Conservation (phyloP, 1,284 basidiomycete genomes). For the Marasmius sp. region DNA sequence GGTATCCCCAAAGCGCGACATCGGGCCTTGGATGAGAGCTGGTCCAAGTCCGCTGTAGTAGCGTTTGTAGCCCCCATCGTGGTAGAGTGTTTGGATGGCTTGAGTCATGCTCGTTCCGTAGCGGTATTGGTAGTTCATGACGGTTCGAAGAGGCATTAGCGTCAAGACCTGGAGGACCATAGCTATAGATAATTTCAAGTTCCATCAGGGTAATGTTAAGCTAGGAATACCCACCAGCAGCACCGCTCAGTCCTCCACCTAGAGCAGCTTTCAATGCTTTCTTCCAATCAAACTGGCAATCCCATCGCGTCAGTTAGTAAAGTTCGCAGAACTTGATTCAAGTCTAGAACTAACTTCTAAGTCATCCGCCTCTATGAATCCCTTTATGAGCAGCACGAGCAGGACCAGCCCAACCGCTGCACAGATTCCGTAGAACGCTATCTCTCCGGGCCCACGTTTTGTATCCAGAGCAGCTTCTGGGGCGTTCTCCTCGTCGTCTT, state of each 20-base stretch:
- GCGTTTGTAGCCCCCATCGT: conserved; percentile 76
- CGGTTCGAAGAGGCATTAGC: conserved; percentile 82
- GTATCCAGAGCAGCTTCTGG: conserved; percentile 11
- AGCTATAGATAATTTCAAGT: conserved; percentile 38
- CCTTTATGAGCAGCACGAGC: conserved; percentile 61
- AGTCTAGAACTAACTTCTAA: conserved; percentile 49
- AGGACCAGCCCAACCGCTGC: conserved; percentile 34
- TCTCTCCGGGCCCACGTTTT: conserved; percentile 14
- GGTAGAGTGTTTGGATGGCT: conserved; percentile 67
- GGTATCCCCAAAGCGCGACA: conserved; percentile 86
- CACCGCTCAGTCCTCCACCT: conserved; percentile 85
- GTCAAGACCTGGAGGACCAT: conserved; percentile 89
- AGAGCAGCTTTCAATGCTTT: conserved; percentile 76
- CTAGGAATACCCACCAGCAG: conserved; percentile 53
- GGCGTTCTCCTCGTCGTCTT: conserved; percentile 1
- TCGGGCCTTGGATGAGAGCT: conserved; percentile 79
- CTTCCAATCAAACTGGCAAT: conserved; percentile 68
- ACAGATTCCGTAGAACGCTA: conserved; percentile 31
- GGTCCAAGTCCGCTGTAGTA: conserved; percentile 84
- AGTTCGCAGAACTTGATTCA: background rate
- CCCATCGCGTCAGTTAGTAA: background rate
- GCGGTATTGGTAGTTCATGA: conserved; percentile 92
- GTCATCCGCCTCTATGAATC: conserved; percentile 67
- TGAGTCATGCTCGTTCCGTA: conserved; percentile 75
- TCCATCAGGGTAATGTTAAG: background rate